Percentiles rank a stretch among this genome's conserved stretches.
Evolutionary conservation across 1,284 basidiomycete genomes (phyloP).

Genomic region (Sutorius eximius): DNA sequence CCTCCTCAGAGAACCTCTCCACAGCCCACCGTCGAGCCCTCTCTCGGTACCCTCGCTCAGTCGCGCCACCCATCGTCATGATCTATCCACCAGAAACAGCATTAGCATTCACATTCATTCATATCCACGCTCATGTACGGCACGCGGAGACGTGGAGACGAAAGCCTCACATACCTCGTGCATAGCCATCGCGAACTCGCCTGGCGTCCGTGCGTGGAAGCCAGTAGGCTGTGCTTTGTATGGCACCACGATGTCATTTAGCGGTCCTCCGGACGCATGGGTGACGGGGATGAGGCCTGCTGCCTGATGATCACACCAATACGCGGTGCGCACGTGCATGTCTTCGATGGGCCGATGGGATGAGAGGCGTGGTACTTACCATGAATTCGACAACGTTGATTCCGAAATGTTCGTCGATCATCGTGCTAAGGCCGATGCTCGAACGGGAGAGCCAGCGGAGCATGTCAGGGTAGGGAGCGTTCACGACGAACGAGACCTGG

Average conservation of each 20-base stretch:
- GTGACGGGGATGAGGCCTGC: constrained; percentile 91
- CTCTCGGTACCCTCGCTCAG: constrained; percentile 61
- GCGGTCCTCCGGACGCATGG: constrained; percentile 91
- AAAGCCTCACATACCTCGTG: constrained; percentile 46
- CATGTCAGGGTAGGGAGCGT: constrained; percentile 77
- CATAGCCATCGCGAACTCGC: constrained; percentile 73
- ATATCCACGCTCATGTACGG: not conserved
- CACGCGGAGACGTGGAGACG: constrained; percentile 6
- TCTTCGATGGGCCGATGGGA: not conserved
- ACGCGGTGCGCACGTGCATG: constrained; percentile 12
- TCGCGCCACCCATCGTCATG: constrained; percentile 55
- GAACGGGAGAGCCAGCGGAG: constrained; percentile 69
- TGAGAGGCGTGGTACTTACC: constrained; percentile 48
- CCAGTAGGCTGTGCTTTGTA: constrained; percentile 57
- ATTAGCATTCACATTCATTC: constrained; percentile 6
- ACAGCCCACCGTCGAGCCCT: constrained; percentile 72
- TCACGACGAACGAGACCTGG: constrained; percentile 79
- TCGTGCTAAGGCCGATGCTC: constrained; percentile 90
- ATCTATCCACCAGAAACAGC: constrained; percentile 19
- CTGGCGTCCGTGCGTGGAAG: constrained; percentile 75
- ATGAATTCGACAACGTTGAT: constrained; percentile 98
- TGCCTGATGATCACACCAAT: constrained; percentile 52
- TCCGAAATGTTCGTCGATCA: constrained; percentile 99
- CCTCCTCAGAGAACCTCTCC: constrained; percentile 71
- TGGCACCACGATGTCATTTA: constrained; percentile 89